Base-by-base conservation (phyloP, 2,329 filamentous ascomycete species). In the Thelonectria rubi region DNA sequence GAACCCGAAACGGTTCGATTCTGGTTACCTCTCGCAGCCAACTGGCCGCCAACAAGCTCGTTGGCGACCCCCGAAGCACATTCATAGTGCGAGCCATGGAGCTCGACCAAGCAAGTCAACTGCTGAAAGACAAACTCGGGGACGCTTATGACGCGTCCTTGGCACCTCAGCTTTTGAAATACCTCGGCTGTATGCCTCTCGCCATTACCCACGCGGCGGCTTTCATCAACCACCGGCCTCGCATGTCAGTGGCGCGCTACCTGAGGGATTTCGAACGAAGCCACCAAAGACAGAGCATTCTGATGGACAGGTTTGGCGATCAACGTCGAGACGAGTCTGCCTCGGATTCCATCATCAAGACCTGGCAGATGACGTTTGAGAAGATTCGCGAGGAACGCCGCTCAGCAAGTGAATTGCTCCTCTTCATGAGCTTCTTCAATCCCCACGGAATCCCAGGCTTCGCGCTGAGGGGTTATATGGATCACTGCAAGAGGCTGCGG, bases 241-340 rank as follows among this genome's bases (percentile, higher is more conserved):
- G 64, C 1, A 62, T 58, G 15, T 72, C 73, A 0, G 57, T 77
- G 0, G 3, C 56, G 24, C 40, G 55, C 5, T 82, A 81, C 49
- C 60, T 0, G 45, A 72, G 4, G 42, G 70, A 1, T 69, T 79
- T 17, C 52, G n/a, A 55, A 2, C 66, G 73, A 24, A 75, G 68
- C 53, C 68, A 76, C 4, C 47, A 63, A 12, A 70, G 72, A 20
- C 72, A 62, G 42, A 70, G n/a, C 11, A 69, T 76, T 20, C 62
- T 76, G 0, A 72, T 5, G 24, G 62, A 15, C 70, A 78, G 3
- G 60, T n/a, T 30, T 1, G 69, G 66, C 6, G 60, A 68, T 49
- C 51, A 73, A 9, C 62, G 64, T 4, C 50, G 56, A 24, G 62
- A 69, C 15, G 34, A 63, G 12, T 52, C 48, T 0, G 55, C 61